A percentile compares a stretch with the other conserved stretches of the same genome.
Evolutionary conservation across 2,329 filamentous ascomycete species (phyloP).

Genomic region (Hirsutella minnesotensis): DNA sequence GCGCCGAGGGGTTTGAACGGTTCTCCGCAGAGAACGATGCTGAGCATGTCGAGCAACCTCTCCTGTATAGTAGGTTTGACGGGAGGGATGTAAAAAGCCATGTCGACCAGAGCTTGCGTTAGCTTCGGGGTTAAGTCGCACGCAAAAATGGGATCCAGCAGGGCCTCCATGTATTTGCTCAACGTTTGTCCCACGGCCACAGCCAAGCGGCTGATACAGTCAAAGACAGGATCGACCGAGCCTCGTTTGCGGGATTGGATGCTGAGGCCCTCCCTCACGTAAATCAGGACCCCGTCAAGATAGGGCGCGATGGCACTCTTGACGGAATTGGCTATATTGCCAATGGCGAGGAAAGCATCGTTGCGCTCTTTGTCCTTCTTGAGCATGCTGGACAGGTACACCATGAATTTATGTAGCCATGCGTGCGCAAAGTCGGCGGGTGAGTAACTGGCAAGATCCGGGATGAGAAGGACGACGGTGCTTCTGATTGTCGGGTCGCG

Average conservation of each 20-base stretch:
- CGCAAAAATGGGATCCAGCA: slow-evolving; percentile 92
- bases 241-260: slow-evolving; percentile 59
- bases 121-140: slow-evolving; percentile 90
- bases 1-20: slow-evolving; percentile 88
- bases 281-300: slow-evolving; percentile 83
- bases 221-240: slow-evolving; percentile 73
- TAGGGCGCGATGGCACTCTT: slow-evolving; percentile 92
- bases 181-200: slow-evolving; percentile 91
- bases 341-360: slow-evolving; percentile 89
- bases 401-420: slow-evolving; percentile 93
- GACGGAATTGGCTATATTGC: slow-evolving; percentile 90
- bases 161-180: slow-evolving; percentile 95
- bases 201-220: slow-evolving; percentile 93
- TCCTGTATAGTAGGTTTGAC: slow-evolving; percentile 91
- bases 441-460: slow-evolving; percentile 83
- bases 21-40: slow-evolving; percentile 82
- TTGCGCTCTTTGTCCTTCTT: slow-evolving; percentile 93
- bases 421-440: slow-evolving; percentile 78
- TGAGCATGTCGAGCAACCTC: slow-evolving; percentile 85
- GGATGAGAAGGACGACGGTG: slow-evolving; percentile 84
- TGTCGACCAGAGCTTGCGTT: slow-evolving; percentile 91
- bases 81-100: slow-evolving; percentile 97
- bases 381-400: slow-evolving; percentile 84
- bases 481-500: slow-evolving; percentile 77
- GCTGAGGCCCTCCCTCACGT: slow-evolving; percentile 83